Evolutionary conservation across 148 eudicot genomes (phyloP).

Genomic region (Limonium bicolor): DNA sequence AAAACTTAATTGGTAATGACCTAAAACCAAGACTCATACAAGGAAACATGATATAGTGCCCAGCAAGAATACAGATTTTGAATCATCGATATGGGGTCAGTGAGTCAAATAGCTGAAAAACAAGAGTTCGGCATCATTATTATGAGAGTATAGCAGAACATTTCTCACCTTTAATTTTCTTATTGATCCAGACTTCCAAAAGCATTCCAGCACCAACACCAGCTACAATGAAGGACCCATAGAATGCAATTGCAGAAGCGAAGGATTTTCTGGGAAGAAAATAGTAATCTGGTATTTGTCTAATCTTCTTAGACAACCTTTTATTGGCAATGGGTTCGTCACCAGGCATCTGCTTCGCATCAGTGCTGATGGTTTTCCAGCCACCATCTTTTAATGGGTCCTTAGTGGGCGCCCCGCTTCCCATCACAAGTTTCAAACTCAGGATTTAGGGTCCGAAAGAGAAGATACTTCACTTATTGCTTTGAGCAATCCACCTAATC

Average conservation of each 20-base stretch:
- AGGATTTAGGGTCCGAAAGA: neutral
- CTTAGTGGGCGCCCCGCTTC: conserved; percentile 25
- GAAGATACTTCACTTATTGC: no score
- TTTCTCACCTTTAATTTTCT: conserved; percentile 45
- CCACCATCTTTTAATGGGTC: conserved; percentile 30
- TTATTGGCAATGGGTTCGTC: conserved; percentile 24
- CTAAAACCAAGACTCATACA: no score
- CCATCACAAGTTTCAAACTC: conserved; percentile 15
- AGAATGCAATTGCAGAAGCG: conserved; percentile 31
- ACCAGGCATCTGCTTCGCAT: conserved; percentile 11
- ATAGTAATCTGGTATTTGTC: conserved; percentile 49
- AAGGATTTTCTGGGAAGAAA: conserved; percentile 44
- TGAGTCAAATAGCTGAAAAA: no score
- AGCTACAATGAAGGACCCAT: conserved; percentile 45
- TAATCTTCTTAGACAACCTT: conserved; percentile 28
- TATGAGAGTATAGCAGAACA: neutral
- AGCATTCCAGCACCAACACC: conserved; percentile 67
- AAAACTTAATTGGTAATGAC: no score
- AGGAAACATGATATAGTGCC: no score
- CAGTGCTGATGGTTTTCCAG: conserved; percentile 34
- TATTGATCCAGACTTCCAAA: conserved; percentile 46
- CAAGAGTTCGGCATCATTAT: no score
- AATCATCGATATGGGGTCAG: no score
- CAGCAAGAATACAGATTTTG: no score
- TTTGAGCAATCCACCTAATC: no score